Percentiles rank a stretch among this genome's conserved stretches.
These are phyloP conservation scores for Aspergillus ellipticus DNA, from an alignment of 495 filamentous ascomycete species.

Conservation along the genomic window DNA sequence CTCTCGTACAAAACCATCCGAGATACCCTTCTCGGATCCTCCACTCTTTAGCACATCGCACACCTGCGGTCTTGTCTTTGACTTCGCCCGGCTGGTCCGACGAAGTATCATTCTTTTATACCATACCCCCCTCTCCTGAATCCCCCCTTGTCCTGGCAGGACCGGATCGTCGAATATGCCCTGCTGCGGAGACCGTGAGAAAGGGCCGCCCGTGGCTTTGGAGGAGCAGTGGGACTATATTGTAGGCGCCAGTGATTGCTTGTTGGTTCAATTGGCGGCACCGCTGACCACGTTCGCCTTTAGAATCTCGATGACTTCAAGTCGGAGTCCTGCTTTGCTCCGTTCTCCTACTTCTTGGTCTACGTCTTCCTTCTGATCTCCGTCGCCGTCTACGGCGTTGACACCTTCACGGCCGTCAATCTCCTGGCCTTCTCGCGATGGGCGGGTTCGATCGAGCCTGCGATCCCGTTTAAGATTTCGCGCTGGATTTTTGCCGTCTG, in stretches of 20 bases:
- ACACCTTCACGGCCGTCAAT: constrained; percentile 89
- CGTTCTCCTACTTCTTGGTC: constrained; percentile 80
- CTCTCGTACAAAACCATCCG: constrained; percentile 6
- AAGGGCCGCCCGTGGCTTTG: constrained; percentile 59
- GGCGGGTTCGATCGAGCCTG: constrained; percentile 63
- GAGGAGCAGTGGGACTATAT: constrained; percentile 96
- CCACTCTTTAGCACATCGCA: constrained; percentile 7
- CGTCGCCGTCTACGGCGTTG: constrained; percentile 79
- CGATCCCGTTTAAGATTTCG: constrained; percentile 63
- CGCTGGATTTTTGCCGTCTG: constrained; percentile 90
- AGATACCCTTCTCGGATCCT: neutral
- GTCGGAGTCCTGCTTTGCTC: constrained; percentile 66
- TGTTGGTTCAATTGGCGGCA: constrained; percentile 7
- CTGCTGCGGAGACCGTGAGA: constrained; percentile 68
- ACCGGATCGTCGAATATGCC: constrained; percentile 55
- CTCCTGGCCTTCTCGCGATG: constrained; percentile 76
- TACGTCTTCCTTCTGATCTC: constrained; percentile 75
- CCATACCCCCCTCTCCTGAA: constrained; percentile 8
- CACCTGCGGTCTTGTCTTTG: too few species aligned
- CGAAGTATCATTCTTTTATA: constrained; percentile 26
- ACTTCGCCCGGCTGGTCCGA: constrained; percentile 45
- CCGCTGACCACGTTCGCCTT: neutral
- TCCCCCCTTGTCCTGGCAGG: constrained; percentile 30
- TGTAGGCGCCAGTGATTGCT: constrained; percentile 47
- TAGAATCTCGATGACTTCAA: constrained; percentile 91